phyloP scores from a whole-genome alignment of 768 basidiomycete genomes.

The Mycena kentingensis region DNA sequence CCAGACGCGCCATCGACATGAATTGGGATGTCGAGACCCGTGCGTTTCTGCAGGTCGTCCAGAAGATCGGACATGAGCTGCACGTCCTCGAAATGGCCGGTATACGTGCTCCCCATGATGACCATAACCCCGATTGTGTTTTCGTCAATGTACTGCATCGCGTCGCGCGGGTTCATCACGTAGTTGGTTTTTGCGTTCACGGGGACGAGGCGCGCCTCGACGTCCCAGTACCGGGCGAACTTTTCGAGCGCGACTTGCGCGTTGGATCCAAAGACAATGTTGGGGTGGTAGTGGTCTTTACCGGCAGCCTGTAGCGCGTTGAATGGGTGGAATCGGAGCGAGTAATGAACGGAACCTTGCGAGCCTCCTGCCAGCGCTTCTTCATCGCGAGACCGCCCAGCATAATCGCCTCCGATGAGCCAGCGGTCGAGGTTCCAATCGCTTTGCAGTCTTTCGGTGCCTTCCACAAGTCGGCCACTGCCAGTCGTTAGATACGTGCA shows the following conservation, averaged over 20 bases:
- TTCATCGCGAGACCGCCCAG: constrained; percentile 72
- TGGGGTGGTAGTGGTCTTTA: constrained; percentile 56
- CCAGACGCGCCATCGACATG: constrained; percentile 70
- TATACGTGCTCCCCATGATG: constrained; percentile 56
- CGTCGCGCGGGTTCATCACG: constrained; percentile 59
- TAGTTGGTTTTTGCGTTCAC: constrained; percentile 47
- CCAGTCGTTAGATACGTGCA: neutral
- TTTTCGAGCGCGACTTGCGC: constrained; percentile 69
- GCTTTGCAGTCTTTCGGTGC: constrained; percentile 57
- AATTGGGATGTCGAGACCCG: constrained; percentile 61
- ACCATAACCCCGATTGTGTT: constrained; percentile 70
- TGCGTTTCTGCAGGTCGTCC: constrained; percentile 54
- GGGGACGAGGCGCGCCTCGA: constrained; percentile 56
- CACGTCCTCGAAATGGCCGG: constrained; percentile 65
- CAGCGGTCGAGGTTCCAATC: constrained; percentile 66
- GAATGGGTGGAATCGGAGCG: neutral
- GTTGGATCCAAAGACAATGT: constrained; percentile 60
- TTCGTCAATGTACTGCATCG: constrained; percentile 63
- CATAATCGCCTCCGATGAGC: constrained; percentile 69
- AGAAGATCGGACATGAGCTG: constrained; percentile 54
- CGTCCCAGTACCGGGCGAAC: constrained; percentile 66
- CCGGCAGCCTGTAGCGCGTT: constrained; percentile 40
- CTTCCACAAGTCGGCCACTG: constrained; percentile 61
- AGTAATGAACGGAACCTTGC: constrained; percentile 37
- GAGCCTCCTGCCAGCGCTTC: constrained; percentile 63